Conservation (phyloP, 2,329 filamentous ascomycete genomes). For the Mycosphaerella sp. region DNA sequence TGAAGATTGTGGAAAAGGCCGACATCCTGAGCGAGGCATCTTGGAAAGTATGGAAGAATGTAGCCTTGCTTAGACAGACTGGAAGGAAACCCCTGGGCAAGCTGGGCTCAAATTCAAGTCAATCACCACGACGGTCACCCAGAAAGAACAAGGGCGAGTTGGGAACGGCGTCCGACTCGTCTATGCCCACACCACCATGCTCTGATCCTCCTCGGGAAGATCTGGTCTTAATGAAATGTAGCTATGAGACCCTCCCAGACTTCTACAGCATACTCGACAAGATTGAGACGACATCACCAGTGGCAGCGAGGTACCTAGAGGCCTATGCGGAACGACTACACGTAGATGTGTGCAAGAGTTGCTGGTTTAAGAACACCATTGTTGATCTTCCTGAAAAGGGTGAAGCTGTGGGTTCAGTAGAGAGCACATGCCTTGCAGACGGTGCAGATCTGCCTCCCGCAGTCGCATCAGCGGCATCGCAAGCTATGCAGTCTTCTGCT, state of each 20-base stretch:
- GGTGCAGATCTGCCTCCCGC: background rate
- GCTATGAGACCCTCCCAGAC: conserved; percentile 15
- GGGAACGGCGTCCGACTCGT: background rate
- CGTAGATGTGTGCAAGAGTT: conserved; percentile 17
- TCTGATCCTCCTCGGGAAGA: background rate
- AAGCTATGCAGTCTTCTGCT: no score
- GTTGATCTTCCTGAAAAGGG: background rate
- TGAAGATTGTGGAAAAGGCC: conserved; percentile 18
- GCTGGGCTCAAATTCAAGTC: conserved; percentile 10
- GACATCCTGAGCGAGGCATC: conserved; percentile 14
- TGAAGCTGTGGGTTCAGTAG: background rate
- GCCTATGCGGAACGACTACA: conserved; percentile 22
- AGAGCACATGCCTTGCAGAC: no score
- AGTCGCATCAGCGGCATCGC: no score
- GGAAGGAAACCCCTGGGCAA: conserved; percentile 4
- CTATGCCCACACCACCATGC: conserved; percentile 2
- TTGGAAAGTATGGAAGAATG: conserved; percentile 16
- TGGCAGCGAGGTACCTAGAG: conserved; percentile 19
- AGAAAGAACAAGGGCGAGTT: conserved; percentile 7
- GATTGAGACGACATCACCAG: conserved; percentile 20
- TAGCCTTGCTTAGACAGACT: background rate
- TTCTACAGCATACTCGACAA: conserved; percentile 22
- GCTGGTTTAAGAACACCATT: conserved; percentile 18
- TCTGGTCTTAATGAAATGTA: background rate
- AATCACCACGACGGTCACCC: conserved; percentile 5